Evolutionary conservation across 225 moss, liverwort and hornwort species (phyloP).

Genomic region (Polytrichum formosum): DNA sequence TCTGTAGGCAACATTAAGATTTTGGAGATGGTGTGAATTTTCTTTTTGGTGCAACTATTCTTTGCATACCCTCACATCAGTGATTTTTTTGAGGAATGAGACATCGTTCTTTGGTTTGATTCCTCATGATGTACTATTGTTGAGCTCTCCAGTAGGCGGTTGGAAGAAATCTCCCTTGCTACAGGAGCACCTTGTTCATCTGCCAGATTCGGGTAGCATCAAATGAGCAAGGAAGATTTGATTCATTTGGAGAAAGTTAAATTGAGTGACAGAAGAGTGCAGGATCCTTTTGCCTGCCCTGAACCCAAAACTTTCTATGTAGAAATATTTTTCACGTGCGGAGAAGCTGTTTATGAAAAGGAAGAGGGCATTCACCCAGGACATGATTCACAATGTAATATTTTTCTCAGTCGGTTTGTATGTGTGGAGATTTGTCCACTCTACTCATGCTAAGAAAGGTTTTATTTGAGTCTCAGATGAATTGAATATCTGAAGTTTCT

Average conservation of each 20-base stretch:
- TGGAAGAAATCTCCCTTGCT: slow-evolving; percentile 12
- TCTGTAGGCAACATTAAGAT: slow-evolving; percentile 99
- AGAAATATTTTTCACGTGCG: slow-evolving; percentile 29
- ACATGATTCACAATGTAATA: slow-evolving; percentile 7
- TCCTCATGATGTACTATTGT: slow-evolving; percentile 21
- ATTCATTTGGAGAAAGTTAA: slow-evolving; percentile 15
- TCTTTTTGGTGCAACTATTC: slow-evolving; percentile 17
- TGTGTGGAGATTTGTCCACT: too few species aligned
- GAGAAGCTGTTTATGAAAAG: slow-evolving; percentile 26
- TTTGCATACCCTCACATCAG: slow-evolving; percentile 16
- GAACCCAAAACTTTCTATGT: slow-evolving; percentile 25
- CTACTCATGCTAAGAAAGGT: too few species aligned
- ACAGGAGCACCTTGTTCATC: slow-evolving; percentile 21
- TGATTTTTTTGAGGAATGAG: slow-evolving; percentile 45
- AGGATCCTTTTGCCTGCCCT: slow-evolving; percentile 15
- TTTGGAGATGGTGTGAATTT: slow-evolving; percentile 86
- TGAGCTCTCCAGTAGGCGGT: slow-evolving; percentile 21
- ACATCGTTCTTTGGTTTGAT: slow-evolving; percentile 21
- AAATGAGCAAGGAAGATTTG: slow-evolving; percentile 18
- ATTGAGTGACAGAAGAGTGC: slow-evolving; percentile 17
- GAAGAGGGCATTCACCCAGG: slow-evolving; percentile 22
- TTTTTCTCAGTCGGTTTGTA: neutral
- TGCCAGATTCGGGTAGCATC: slow-evolving; percentile 25
- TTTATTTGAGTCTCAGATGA: too few species aligned
- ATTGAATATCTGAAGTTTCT: too few species aligned